Evolutionary conservation across 148 eudicot species (phyloP).

Genomic region (Salicornia ramosissima): DNA sequence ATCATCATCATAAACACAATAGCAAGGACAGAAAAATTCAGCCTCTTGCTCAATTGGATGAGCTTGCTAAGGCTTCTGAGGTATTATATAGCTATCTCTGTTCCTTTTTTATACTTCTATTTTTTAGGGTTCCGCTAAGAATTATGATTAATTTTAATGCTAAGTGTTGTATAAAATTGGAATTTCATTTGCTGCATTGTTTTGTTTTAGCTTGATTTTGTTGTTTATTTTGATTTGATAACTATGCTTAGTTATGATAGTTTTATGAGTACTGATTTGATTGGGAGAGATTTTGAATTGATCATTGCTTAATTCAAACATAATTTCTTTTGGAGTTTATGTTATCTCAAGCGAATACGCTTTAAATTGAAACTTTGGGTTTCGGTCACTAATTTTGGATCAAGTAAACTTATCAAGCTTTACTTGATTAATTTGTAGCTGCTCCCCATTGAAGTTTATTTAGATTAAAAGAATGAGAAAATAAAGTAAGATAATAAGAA

Average conservation of each 20-base stretch:
- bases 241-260: not conserved
- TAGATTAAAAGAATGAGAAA: too few relatives aligned
- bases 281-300: not conserved
- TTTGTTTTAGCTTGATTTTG: too few relatives aligned
- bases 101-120: not conserved
- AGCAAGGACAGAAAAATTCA: conserved; percentile 36
- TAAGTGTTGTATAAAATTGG: too few relatives aligned
- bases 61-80: conserved; percentile 70
- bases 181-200: too few relatives aligned
- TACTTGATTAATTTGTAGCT: too few relatives aligned
- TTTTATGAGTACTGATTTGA: not conserved
- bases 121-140: not conserved
- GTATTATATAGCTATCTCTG: conserved; percentile 27
- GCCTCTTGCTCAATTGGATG: conserved; percentile 60
- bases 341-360: not conserved
- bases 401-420: too few relatives aligned
- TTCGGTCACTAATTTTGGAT: not conserved
- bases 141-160: not conserved
- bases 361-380: not conserved
- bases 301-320: not conserved
- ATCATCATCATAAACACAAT: conserved; percentile 38
- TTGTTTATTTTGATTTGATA: too few relatives aligned
- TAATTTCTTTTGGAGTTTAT: not conserved
- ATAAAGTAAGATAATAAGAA: not conserved
- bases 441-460: too few relatives aligned